Evolutionary conservation across 2,329 filamentous ascomycete species (phyloP).

Genomic region (Penicillium sp.): DNA sequence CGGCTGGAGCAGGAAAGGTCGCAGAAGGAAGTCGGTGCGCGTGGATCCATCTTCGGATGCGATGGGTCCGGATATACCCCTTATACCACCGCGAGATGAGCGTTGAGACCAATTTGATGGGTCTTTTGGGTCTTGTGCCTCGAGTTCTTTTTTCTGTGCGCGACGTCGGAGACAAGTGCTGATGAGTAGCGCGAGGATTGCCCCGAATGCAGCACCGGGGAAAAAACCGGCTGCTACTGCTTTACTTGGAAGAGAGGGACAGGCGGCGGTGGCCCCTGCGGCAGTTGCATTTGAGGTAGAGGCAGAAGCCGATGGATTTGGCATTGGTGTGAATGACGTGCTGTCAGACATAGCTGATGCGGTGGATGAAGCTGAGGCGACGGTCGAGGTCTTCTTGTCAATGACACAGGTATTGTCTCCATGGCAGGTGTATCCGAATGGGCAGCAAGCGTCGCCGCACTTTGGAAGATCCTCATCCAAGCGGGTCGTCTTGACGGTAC

Average conservation of each 20-base stretch:
- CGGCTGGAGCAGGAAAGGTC: constrained; percentile 9
- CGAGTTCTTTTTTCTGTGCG: constrained; percentile 17
- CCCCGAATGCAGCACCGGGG: constrained; percentile 41
- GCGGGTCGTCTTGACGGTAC: constrained; percentile 40
- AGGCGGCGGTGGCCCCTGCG: constrained; percentile 13
- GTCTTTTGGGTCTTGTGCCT: constrained; percentile 22
- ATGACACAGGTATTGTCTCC: constrained; percentile 27
- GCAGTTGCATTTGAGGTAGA: constrained; percentile 10
- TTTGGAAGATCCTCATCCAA: constrained; percentile 37
- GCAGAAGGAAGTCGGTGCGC: constrained; percentile 42
- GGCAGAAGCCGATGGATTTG: constrained; percentile 17
- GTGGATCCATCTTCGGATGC: constrained; percentile 39
- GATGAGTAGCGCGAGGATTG: constrained; percentile 51
- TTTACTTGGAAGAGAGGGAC: constrained; percentile 37
- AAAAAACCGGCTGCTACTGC: constrained; percentile 45
- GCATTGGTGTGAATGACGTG: constrained; percentile 20
- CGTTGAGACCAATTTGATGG: constrained; percentile 28
- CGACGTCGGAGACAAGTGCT: constrained; percentile 33
- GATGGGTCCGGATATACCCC: constrained; percentile 43
- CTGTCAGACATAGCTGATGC: constrained; percentile 12
- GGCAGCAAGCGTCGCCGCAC: constrained; percentile 43
- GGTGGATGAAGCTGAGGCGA: constrained; percentile 10
- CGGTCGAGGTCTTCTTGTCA: constrained; percentile 22
- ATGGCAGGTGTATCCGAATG: constrained; percentile 44
- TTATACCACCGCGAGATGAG: constrained; percentile 29